A percentile compares a stretch with the other conserved stretches of the same genome.
phyloP scores from a whole-genome alignment of 163 green algal genomes.

The Chlorella variabilis region DNA sequence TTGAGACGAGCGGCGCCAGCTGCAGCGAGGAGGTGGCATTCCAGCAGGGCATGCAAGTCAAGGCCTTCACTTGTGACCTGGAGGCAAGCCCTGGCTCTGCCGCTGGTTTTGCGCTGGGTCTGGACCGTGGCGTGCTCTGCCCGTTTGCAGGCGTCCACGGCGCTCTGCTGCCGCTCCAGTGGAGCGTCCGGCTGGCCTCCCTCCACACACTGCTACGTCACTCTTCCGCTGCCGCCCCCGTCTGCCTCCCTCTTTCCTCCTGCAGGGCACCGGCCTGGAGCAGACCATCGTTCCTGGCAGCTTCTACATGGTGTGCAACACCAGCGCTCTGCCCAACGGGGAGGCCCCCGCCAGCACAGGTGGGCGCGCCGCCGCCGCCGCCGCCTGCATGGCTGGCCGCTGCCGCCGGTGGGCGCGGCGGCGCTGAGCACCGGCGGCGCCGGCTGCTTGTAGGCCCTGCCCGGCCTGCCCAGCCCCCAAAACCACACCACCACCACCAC shows the following conservation, averaged over 20 bases:
- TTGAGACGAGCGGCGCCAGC: slow-evolving; percentile 9
- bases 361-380: too few relatives aligned
- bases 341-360: not conserved
- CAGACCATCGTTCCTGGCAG: slow-evolving; percentile 37
- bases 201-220: too few relatives aligned
- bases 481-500: too few relatives aligned
- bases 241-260: too few relatives aligned
- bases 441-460: too few relatives aligned
- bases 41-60: slow-evolving; percentile 45
- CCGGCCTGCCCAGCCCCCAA: too few relatives aligned
- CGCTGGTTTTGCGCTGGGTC: not conserved
- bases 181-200: too few relatives aligned
- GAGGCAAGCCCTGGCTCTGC: not conserved
- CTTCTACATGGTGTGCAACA: slow-evolving; percentile 61
- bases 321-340: slow-evolving; percentile 23
- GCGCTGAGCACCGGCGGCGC: too few relatives aligned
- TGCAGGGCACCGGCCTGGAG: slow-evolving; percentile 43
- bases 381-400: not conserved
- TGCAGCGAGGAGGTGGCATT: slow-evolving; percentile 41
- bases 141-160: not conserved
- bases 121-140: not conserved
- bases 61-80: slow-evolving; percentile 55
- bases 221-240: too few relatives aligned
- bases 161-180: not conserved
- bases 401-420: too few relatives aligned